Evolutionary conservation across 495 filamentous ascomycete species (phyloP).

Genomic region (Xylaria flabelliformis): DNA sequence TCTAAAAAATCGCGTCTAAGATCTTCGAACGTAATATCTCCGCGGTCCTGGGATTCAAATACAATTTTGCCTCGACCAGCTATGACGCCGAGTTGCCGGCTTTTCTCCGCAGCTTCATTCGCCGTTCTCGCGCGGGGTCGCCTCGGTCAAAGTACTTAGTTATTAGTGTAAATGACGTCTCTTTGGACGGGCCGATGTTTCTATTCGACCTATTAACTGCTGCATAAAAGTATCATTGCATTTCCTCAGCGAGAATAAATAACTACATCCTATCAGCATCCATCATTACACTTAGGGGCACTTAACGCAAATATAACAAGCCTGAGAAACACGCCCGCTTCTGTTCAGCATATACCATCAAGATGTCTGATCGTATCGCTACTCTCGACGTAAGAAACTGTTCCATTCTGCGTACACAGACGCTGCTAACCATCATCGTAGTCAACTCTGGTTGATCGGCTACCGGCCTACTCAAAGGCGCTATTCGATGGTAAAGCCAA

Average conservation of each 20-base stretch:
- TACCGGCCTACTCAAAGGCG: slow-evolving; percentile 71
- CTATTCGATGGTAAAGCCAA: slow-evolving; percentile 87
- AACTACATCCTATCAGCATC: not conserved
- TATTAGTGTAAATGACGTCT: slow-evolving; percentile 29
- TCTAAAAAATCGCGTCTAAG: not conserved
- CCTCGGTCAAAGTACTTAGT: not conserved
- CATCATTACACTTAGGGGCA: not conserved
- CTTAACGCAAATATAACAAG: not conserved
- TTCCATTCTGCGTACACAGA: not conserved
- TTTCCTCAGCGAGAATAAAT: not conserved
- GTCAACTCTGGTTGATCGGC: slow-evolving; percentile 51
- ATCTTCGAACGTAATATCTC: not conserved
- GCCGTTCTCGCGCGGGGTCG: slow-evolving; percentile 34
- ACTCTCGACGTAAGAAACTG: slow-evolving; percentile 44
- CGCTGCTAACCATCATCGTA: slow-evolving; percentile 18
- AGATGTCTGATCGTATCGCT: slow-evolving; percentile 46
- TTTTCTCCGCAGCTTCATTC: slow-evolving; percentile 35
- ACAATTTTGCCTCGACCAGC: not conserved
- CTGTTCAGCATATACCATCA: slow-evolving; percentile 21
- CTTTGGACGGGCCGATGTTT: not conserved
- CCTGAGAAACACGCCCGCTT: not conserved
- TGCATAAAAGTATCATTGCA: not conserved
- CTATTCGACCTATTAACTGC: not conserved
- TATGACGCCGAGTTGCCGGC: slow-evolving; percentile 40
- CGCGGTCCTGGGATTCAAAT: slow-evolving; percentile 6